Percentiles rank a stretch among this genome's conserved stretches.
Evolutionary conservation across 2,329 filamentous ascomycete species (phyloP).

Genomic region (Aspergillus sclerotialis): DNA sequence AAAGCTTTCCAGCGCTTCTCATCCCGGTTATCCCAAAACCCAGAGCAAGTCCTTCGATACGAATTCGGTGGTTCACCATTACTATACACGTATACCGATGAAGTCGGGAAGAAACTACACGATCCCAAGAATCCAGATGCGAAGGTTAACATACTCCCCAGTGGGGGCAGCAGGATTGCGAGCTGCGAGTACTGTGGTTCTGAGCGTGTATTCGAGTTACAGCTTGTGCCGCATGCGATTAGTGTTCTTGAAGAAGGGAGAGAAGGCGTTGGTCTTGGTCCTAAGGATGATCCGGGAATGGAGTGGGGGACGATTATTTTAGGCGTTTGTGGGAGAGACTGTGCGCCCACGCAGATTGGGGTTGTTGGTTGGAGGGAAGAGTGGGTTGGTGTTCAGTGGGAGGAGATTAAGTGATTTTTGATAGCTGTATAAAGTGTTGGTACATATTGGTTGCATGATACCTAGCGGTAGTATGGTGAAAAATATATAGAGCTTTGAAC

Average conservation of each 20-base stretch:
- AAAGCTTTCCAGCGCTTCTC: constrained; percentile 74
- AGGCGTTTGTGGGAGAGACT: constrained; percentile 76
- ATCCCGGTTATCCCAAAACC: constrained; percentile 69
- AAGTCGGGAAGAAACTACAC: constrained; percentile 60
- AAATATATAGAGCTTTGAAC: too few species aligned
- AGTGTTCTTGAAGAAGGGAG: constrained; percentile 75
- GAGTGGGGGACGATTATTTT: constrained; percentile 95
- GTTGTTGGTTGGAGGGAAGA: constrained; percentile 80
- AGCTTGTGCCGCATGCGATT: constrained; percentile 87
- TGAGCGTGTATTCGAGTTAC: constrained; percentile 77
- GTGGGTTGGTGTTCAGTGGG: constrained; percentile 98
- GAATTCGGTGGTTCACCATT: constrained; percentile 68
- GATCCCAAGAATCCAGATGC: constrained; percentile 6
- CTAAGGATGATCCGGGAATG: constrained; percentile 68
- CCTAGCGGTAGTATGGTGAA: too few species aligned
- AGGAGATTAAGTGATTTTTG: constrained; percentile 50
- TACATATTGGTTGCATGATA: not conserved
- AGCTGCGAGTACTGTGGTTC: constrained; percentile 70
- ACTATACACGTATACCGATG: constrained; percentile 72
- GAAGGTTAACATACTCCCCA: constrained; percentile 21
- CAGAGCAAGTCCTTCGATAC: constrained; percentile 74
- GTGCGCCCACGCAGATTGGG: constrained; percentile 56
- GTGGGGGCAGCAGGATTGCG: constrained; percentile 50
- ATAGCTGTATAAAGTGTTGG: not conserved
- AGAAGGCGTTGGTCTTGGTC: constrained; percentile 49